phyloP scores from a whole-genome alignment of 768 basidiomycete species.

The Clitopilus passeckerianus region DNA sequence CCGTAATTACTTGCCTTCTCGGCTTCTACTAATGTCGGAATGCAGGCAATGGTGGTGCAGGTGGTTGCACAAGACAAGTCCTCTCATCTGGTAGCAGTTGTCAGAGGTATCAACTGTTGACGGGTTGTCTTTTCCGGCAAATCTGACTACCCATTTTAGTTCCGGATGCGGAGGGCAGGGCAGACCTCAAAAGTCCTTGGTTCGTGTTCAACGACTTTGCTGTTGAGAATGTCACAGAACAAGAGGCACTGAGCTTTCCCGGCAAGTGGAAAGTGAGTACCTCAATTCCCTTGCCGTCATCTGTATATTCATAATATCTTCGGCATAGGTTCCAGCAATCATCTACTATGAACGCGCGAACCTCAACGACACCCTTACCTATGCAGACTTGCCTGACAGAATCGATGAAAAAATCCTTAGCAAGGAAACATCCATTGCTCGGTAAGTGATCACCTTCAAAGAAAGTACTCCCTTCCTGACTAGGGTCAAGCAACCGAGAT shows the following conservation, averaged over 20 bases:
- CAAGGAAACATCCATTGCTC: conserved; percentile 84
- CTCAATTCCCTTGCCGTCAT: background rate
- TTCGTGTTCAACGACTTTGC: conserved; percentile 96
- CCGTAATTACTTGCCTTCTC: background rate
- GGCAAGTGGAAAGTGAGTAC: conserved; percentile 88
- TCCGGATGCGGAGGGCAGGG: conserved; percentile 53
- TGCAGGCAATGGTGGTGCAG: conserved; percentile 77
- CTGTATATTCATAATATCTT: conserved; percentile 11
- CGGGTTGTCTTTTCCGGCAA: background rate
- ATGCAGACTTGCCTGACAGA: conserved; percentile 53
- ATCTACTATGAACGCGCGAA: conserved; percentile 84
- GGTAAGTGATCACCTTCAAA: conserved; percentile 39
- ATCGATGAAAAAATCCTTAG: conserved; percentile 74
- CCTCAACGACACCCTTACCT: conserved; percentile 51
- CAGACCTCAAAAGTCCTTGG: conserved; percentile 59
- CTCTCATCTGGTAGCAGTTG: conserved; percentile 84
- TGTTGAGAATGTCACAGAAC: conserved; percentile 78
- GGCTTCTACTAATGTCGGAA: background rate
- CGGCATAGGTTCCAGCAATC: conserved; percentile 72
- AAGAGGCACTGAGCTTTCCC: conserved; percentile 84
- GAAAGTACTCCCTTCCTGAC: background rate
- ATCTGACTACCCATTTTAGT: conserved; percentile 34
- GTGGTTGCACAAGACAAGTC: conserved; percentile 65
- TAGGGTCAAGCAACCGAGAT: conserved; percentile 64
- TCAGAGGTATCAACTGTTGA: conserved; percentile 54